Evolutionary conservation across 1,139 yeast genomes (phyloP), one percentile per base, ranked within the genome.

Genomic region (Hyphopichia buzzinii): DNA sequence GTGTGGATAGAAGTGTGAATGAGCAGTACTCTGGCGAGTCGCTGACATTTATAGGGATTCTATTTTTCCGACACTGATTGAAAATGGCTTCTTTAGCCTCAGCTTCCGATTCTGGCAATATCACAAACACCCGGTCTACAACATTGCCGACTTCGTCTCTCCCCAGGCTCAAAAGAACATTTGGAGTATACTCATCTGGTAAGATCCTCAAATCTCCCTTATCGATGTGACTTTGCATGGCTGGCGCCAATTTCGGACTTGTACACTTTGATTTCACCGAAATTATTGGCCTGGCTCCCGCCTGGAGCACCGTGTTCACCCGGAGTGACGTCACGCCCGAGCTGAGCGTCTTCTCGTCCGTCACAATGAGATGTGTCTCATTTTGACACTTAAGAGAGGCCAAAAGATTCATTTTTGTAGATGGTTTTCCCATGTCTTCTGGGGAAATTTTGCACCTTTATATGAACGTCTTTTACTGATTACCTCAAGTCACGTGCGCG

Each of bases 41-140:
- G 1, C 85, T 76, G 0, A 84, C 82, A 52, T 89, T 89, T 28
- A 90, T 70, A 0, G 97, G 97, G 4, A 90, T 84, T 49, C 97
- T 72, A 36, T 77, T 63, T 40, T 68, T 63, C 33, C 57, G 57
- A 59, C 96, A 88, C 31, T 53, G 64, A 1, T 59, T 47, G 43
- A 56, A 78, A 10, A 86, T 70, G 3, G 54, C 48, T 22, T 54
- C 45, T 37, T 75, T 72, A 34, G 65, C 42, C 1, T 46, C 48
- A 15, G 46, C 37, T 15, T 52, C 41, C 0, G 56, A 49, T 11
- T 48, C 40, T 1, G 72, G 66, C 6, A 78, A 54, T 15, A 78
- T 71, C 6, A 87, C 81, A 59, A 84, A 88, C 2, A 86, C 90
- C 40, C 79, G 66, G 55, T 90, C 97, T 3, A 87, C 86, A 2